phyloP scores from a whole-genome alignment of 1,284 basidiomycete species.

The Erythrobasidium hasegawianum region DNA sequence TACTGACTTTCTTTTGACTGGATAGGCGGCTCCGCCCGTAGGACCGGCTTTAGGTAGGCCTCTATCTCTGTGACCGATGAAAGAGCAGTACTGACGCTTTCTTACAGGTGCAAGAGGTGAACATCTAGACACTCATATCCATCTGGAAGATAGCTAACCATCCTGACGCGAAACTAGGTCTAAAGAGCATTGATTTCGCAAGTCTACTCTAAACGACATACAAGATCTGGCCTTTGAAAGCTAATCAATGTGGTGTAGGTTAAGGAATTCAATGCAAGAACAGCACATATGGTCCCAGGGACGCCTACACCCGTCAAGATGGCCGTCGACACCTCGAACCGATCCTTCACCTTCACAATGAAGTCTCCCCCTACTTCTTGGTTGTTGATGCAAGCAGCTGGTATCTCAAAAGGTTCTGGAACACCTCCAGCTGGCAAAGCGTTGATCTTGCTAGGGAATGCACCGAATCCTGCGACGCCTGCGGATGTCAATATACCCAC shows the following conservation, averaged over 20 bases:
- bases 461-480: conserved; percentile 25
- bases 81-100: background rate
- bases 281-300: conserved; percentile 79
- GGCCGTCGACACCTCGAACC: conserved; percentile 80
- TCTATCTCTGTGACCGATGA: no score
- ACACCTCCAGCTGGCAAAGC: conserved; percentile 38
- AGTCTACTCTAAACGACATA: no score
- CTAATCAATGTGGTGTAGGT: conserved; percentile 46
- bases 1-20: no score
- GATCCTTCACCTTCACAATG: conserved; percentile 86
- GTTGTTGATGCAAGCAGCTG: conserved; percentile 86
- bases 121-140: background rate
- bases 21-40: conserved; percentile 17
- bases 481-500: conserved; percentile 12
- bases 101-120: background rate
- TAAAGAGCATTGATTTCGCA: conserved; percentile 98
- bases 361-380: conserved; percentile 86
- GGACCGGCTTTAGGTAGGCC: conserved; percentile 32
- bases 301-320: conserved; percentile 87
- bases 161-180: conserved; percentile 68
- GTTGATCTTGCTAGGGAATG: conserved; percentile 18
- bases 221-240: no score
- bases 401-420: conserved; percentile 73
- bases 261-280: conserved; percentile 79
- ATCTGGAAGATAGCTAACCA: background rate